These are phyloP conservation scores for Eucalyptus viminalis DNA, from an alignment of 345 rosid species.

Conservation along the genomic window DNA sequence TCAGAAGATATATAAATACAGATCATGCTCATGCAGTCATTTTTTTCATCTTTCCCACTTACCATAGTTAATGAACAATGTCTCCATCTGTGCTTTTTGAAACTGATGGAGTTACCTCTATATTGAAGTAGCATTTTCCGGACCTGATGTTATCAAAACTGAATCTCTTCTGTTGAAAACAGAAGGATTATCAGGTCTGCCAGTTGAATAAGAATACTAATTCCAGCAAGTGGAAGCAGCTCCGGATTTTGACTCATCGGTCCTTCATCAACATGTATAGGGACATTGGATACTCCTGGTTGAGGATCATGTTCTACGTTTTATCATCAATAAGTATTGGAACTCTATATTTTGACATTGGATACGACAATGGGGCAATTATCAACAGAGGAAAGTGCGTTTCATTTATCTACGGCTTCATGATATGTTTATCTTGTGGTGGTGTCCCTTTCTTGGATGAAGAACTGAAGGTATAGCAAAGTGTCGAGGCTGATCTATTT, in stretches of 20 bases:
- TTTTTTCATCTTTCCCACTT: neutral
- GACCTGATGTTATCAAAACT: neutral
- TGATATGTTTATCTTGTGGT: neutral
- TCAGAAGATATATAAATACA: neutral
- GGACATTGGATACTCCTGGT: neutral
- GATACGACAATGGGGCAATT: neutral
- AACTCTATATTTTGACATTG: neutral
- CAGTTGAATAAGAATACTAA: neutral
- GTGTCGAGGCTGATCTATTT: neutral
- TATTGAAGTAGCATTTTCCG: neutral
- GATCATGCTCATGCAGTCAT: neutral
- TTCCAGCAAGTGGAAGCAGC: neutral
- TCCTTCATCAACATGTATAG: neutral
- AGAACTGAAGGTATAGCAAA: neutral
- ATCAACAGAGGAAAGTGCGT: neutral
- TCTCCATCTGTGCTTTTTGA: neutral
- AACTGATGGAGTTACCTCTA: neutral
- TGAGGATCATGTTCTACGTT: neutral
- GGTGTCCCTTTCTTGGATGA: neutral
- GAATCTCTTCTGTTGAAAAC: neutral
- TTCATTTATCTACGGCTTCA: neutral
- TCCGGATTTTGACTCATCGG: neutral
- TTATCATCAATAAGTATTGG: neutral
- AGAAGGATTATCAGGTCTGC: neutral
- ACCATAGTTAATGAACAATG: neutral